A percentile compares a stretch with the other conserved stretches of the same genome.
Conservation (phyloP, 2,329 filamentous ascomycete species). For the Colletotrichum trifolii region DNA sequence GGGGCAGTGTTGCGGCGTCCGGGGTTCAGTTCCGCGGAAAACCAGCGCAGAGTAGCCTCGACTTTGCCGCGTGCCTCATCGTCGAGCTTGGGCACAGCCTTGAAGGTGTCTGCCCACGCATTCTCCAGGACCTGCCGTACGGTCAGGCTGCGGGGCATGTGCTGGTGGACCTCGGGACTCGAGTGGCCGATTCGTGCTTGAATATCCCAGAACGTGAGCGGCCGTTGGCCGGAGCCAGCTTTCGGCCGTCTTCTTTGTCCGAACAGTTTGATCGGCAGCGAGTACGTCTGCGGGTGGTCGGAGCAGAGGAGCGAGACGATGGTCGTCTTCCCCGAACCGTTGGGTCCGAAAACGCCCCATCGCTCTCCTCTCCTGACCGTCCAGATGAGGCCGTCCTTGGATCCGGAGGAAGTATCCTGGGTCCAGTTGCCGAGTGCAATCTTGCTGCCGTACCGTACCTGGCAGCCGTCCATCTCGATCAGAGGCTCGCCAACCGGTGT, state of each 20-base stretch:
- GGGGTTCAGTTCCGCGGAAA: conserved; percentile 81
- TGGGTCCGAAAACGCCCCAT: conserved; percentile 93
- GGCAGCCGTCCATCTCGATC: conserved; percentile 88
- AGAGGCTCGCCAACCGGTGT: conserved; percentile 69
- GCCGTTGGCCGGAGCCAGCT: conserved; percentile 70
- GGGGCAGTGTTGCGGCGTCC: conserved; percentile 43
- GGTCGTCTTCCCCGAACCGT: conserved; percentile 96
- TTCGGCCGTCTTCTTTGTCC: conserved; percentile 83
- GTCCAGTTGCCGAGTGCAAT: conserved; percentile 84
- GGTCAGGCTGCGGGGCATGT: conserved; percentile 84
- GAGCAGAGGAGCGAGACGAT: conserved; percentile 92
- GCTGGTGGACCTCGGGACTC: conserved; percentile 91
- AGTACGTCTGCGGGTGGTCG: conserved; percentile 95
- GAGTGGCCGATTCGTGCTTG: conserved; percentile 92
- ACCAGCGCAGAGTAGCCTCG: conserved; percentile 79
- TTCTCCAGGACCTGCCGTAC: conserved; percentile 82
- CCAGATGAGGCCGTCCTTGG: conserved; percentile 79
- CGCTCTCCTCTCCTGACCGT: conserved; percentile 84
- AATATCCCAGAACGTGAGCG: conserved; percentile 92
- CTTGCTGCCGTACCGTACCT: conserved; percentile 82
- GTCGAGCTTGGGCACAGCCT: conserved; percentile 74
- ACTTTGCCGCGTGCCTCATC: conserved; percentile 68
- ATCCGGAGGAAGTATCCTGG: conserved; percentile 63
- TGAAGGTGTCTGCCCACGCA: conserved; percentile 91
- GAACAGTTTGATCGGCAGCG: conserved; percentile 87